Base-by-base conservation (phyloP, 768 basidiomycete genomes). In the Sutorius australiensis region DNA sequence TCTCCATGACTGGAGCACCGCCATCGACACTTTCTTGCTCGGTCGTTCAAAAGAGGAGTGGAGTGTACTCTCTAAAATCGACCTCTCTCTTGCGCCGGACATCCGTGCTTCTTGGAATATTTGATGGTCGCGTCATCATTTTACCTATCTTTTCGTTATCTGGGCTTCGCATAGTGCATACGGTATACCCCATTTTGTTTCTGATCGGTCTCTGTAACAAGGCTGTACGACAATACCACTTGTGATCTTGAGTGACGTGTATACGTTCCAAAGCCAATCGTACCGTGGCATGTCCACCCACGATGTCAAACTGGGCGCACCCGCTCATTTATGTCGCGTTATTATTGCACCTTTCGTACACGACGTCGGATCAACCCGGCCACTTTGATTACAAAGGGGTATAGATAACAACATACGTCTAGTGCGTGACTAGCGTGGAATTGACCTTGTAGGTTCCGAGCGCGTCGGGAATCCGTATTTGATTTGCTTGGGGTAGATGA, bases 1-100 rank as follows among this genome's bases (percentile, higher is more conserved):
- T 45, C 63, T 69, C 49, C 46, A 59, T 34, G 68, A 69, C 10
- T 69, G 68, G 68, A 32, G 41, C 16, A 43, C 49, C 3, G 59
- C 61, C 14, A 19, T 69, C 5, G 60, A 69, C 0, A 19, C 42
- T 1, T 69, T 67, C 12, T 21, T 69, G 38, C 24, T 24, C 2
- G 44, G 17, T 12, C 65, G 57, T 17, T 54, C 57, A 28, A 27
- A 43, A 19, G 50, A 52, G 1, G 59, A 53, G 5, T 68, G 67
- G 65, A 13, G 24, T 19, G 31, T 51, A 0, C 60, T 68, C 14
- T 34, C 55, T 1, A 57, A 51, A 7, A 36, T 68, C 3, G 50
- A 55, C 8, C 54, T 68, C 8, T 56, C 55, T 3, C 54, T 68
- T 10, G 46, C 50, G 0, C 51, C 49, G 0, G 65, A 55, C 42